Evolutionary conservation across 176 grass and related monocot species (phyloP), one percentile per base, ranked within the genome.

Genomic region (Pontederia crassipes): DNA sequence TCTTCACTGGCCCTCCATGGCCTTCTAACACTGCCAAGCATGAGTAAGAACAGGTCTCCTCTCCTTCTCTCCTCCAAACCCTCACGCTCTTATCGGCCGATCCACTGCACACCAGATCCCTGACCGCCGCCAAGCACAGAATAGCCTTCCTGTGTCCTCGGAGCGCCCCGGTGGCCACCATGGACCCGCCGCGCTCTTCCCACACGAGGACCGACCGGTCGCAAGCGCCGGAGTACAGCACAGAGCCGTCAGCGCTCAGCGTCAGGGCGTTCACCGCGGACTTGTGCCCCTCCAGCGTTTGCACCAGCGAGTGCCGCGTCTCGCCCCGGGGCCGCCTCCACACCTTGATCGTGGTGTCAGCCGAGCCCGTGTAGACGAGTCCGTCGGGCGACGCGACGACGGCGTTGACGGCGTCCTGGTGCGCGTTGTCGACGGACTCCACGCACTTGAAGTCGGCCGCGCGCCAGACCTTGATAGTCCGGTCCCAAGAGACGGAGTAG

Each of bases 401-500:
- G 16, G 89, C 89, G 70, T 85, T 94, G 75, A 94, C 77, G 64
- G 84, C 84, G 17, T 94, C 89, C 48, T 68, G 68, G 73, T 94
- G 89, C 12, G 89, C 89, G 9, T 50, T 8, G 0, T 71, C 49
- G 35, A 94, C 61, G 14, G 89, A 94, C 52, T 84, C 78, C 45
- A 64, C 50, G 75, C 89, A 94, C 59, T 74, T 74, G 50, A 79
- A 75, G 61, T 64, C 29, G 15, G 65, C 49, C 12, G 83, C 67
- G 9, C 62, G 71, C 84, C 89, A 88, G 47, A 59, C 72, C 81
- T 94, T 94, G 72, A 94, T 79, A 59, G 68, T 81, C 27, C 78
- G 72, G 81, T 94, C 89, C 89, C 89, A 94, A 9, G 84, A 94
- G 57, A 75, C 84, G 54, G 89, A 94, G 89, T 89, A 95, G 76